phyloP scores from a whole-genome alignment of 345 rosid species.

The Draba incana region DNA sequence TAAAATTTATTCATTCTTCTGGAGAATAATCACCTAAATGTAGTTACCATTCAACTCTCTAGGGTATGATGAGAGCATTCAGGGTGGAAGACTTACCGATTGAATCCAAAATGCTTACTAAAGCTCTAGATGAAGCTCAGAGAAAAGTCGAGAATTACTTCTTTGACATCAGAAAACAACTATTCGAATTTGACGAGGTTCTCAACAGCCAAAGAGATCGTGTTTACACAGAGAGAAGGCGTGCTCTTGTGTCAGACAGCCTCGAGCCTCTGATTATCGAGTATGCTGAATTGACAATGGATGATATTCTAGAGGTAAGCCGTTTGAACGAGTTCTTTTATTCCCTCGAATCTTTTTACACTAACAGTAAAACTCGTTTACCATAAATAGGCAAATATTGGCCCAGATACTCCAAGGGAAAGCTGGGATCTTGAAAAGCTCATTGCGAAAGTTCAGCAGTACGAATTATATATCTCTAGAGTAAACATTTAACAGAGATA shows the following conservation, averaged over 20 bases:
- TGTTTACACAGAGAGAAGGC: conserved; percentile 92
- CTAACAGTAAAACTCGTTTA: conserved; percentile 1
- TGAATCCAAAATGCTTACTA: conserved; percentile 93
- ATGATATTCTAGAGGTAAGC: conserved; percentile 88
- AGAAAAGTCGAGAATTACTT: conserved; percentile 96
- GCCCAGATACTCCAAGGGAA: conserved; percentile 68
- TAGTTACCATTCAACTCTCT: conserved; percentile 36
- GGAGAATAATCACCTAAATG: conserved; percentile 11
- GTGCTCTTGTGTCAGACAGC: conserved; percentile 83
- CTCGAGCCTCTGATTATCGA: conserved; percentile 87
- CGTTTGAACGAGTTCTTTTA: conserved; percentile 14
- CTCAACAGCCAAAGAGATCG: conserved; percentile 98
- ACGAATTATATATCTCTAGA: conserved; percentile 37
- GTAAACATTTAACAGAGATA: conserved; percentile 4
- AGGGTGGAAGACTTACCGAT: conserved; percentile 96
- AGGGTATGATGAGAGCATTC: conserved; percentile 98
- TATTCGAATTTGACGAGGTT: conserved; percentile 95
- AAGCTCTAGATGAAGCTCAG: conserved; percentile 96
- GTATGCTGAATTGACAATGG: conserved; percentile 98
- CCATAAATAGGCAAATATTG: conserved; percentile 75
- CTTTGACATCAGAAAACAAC: conserved; percentile 88
- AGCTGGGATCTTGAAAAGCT: conserved; percentile 94
- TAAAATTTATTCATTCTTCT: conserved; percentile 8
- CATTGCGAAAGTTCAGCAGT: conserved; percentile 91
- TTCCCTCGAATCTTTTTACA: neutral